Evolutionary conservation across 306 rosid species (phyloP), one percentile per base, ranked within the genome.

Genomic region (Fragaria ananassa): DNA sequence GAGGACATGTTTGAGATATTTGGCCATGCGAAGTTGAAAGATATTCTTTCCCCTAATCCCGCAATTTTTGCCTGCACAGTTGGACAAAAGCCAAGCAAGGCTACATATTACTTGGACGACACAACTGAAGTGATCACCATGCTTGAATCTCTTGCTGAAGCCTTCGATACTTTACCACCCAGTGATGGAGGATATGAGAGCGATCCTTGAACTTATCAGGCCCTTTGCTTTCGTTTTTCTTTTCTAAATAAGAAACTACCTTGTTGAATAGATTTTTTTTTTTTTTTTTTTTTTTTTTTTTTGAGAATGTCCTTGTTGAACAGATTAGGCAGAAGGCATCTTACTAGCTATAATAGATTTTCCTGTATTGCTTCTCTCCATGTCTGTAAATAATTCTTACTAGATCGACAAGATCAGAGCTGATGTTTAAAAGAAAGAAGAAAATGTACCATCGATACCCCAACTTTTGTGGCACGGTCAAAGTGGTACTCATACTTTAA

Each of bases 41-140:
- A 87, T 45, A 74, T 85, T 82, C 91, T 91, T 77, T 75, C 90
- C 50, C 23, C 86, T 63, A 83, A 84, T 62, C 76, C 87, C 67
- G 83, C 91, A 21, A 88, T 89, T 41, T 91, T 83, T 79, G 90
- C 93, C 49, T 91, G 95, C 95, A 15, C 95, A 15, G 97, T 89
- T 73, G 95, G 89, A 45, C 95, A 91, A 76, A 89, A 91, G 83
- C 97, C 97, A 35, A 91, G 97, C 85, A 91, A 88, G 80, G 97
- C 97, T 42, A 41, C 85, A 82, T 88, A 89, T 84, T 89, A 86
- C 72, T 70, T 91, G 78, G 95, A 91, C 42, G 93, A 88, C 69
- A 88, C 90, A 3, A 19, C 35, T 74, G 95, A 89, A 68, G 95
- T 91, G 75, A 81, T 76, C 79, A 82, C 74, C 91, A 85, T 89